Conservation (phyloP, 2,329 filamentous ascomycete species). For the Aspergillus tanneri region DNA sequence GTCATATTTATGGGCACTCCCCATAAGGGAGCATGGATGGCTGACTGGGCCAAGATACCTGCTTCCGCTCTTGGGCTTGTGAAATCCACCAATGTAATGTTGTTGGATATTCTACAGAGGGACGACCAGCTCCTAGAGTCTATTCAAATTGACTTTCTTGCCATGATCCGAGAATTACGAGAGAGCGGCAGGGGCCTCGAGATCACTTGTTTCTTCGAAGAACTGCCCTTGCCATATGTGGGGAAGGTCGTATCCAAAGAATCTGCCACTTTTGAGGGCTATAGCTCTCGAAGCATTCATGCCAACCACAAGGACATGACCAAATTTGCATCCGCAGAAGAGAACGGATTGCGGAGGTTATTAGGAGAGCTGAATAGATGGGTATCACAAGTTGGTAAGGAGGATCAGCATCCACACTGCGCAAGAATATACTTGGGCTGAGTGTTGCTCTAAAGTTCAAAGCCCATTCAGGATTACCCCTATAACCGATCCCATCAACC, state of each 20-base stretch:
- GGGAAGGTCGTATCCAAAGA: not conserved
- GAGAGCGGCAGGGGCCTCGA: not conserved
- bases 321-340: not conserved
- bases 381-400: too few relatives aligned
- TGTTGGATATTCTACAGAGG: not conserved
- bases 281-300: not conserved
- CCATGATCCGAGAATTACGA: not conserved
- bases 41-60: slow-evolving; percentile 35
- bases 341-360: not conserved
- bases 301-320: not conserved
- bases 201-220: not conserved
- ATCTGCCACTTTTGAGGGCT: not conserved
- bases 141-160: not conserved
- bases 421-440: too few relatives aligned
- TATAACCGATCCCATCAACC: slow-evolving; percentile 4
- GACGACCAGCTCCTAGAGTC: slow-evolving; percentile 4
- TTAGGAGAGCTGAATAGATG: not conserved
- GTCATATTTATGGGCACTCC: slow-evolving; percentile 42
- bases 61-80: slow-evolving; percentile 20
- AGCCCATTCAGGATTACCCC: not conserved
- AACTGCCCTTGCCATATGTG: not conserved
- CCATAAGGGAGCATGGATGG: slow-evolving; percentile 35
- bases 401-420: too few relatives aligned
- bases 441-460: too few relatives aligned
- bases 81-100: slow-evolving; percentile 12